Percentiles rank a stretch among this genome's conserved stretches.
Conservation (phyloP, 2,329 filamentous ascomycete genomes). For the Talaromyces pinophilus region DNA sequence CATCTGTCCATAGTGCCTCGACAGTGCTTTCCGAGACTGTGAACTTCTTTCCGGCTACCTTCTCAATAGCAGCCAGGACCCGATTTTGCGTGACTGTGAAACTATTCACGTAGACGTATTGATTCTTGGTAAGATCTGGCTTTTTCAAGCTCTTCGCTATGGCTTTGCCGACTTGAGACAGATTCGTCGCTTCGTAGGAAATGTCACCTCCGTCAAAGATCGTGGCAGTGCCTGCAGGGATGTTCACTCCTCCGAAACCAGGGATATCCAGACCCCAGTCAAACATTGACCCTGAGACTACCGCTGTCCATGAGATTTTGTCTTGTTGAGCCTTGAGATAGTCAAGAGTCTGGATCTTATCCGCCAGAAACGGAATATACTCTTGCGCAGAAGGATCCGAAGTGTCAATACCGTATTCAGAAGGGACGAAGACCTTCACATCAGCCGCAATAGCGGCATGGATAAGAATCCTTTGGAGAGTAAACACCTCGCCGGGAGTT, state of each 20-base stretch:
- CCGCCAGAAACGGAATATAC: conserved; percentile 14
- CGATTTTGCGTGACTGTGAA: conserved; percentile 14
- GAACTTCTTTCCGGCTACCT: conserved; percentile 18
- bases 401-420: conserved; percentile 20
- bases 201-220: conserved; percentile 25
- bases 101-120: conserved; percentile 19
- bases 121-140: conserved; percentile 22
- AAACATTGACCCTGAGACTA: conserved; percentile 22
- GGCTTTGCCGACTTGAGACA: conserved; percentile 25
- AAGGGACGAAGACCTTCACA: conserved; percentile 50
- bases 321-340: conserved; percentile 24
- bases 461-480: conserved; percentile 55
- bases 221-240: conserved; percentile 33
- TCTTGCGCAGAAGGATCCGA: conserved; percentile 13
- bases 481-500: conserved; percentile 26
- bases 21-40: conserved; percentile 2
- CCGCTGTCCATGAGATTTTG: conserved; percentile 24
- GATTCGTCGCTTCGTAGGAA: conserved; percentile 26
- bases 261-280: conserved; percentile 21
- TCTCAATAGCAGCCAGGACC: conserved; percentile 21
- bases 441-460: conserved; percentile 62
- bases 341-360: conserved; percentile 22
- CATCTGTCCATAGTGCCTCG: background rate
- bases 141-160: conserved; percentile 24
- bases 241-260: conserved; percentile 39